A percentile compares a stretch with the other conserved stretches of the same genome.
phyloP scores from a whole-genome alignment of 441 rosid species.

The Aleurites moluccanus region DNA sequence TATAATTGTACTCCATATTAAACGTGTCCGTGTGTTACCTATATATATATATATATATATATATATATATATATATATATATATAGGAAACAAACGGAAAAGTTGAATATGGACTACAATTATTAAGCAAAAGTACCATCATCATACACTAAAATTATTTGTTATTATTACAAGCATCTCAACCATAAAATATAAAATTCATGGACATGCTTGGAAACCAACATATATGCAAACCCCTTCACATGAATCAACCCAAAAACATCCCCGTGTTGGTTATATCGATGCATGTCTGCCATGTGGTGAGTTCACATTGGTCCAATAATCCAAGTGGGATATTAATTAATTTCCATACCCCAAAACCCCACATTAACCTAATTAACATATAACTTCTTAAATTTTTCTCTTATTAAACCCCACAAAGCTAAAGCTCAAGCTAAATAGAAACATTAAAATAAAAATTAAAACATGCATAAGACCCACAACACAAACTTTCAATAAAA shows the following conservation, averaged over 20 bases:
- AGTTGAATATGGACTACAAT: not conserved
- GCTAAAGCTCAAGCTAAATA: not conserved
- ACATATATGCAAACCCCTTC: slow-evolving; percentile 13
- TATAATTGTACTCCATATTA: no score
- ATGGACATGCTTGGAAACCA: slow-evolving; percentile 16
- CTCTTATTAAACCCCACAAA: slow-evolving; percentile 1
- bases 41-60: no score
- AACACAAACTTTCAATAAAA: not conserved
- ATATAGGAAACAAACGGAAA: not conserved
- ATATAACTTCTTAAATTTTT: no score
- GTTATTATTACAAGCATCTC: not conserved
- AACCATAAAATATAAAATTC: not conserved
- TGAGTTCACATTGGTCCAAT: slow-evolving; percentile 17
- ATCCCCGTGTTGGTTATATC: not conserved
- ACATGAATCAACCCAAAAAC: not conserved
- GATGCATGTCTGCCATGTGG: slow-evolving; percentile 22
- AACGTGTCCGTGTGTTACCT: no score
- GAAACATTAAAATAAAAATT: not conserved
- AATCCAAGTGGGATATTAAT: slow-evolving; percentile 13
- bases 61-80: no score
- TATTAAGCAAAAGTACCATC: slow-evolving; percentile 14
- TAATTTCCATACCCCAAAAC: not conserved
- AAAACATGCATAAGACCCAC: not conserved
- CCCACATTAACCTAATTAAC: not conserved
- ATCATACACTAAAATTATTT: not conserved